These are phyloP conservation scores for Hypomyces perniciosus DNA, from an alignment of 2,329 filamentous ascomycete genomes.

Conservation along the genomic window DNA sequence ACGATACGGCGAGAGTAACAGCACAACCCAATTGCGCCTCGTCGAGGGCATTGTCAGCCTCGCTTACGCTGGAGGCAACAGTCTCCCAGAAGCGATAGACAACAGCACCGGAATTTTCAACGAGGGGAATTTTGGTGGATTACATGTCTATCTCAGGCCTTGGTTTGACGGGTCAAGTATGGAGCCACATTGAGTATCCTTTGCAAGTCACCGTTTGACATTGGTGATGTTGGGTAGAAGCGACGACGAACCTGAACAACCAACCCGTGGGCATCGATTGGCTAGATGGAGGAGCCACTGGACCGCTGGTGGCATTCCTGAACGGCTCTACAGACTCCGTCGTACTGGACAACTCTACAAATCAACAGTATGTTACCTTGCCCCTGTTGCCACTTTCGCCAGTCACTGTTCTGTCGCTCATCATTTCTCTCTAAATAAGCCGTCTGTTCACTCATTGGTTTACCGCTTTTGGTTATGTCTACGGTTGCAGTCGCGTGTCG, in stretches of 20 bases:
- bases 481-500: constrained; percentile 20
- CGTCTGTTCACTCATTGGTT: constrained; percentile 26
- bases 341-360: constrained; percentile 19
- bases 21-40: constrained; percentile 21
- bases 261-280: constrained; percentile 22
- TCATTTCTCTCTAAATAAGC: constrained; percentile 11
- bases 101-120: constrained; percentile 26
- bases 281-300: constrained; percentile 25
- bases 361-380: constrained; percentile 22
- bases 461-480: constrained; percentile 23
- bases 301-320: constrained; percentile 21
- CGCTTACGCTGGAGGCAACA: constrained; percentile 23
- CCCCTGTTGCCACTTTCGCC: background rate
- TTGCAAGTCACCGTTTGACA: background rate
- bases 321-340: constrained; percentile 18
- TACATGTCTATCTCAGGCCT: constrained; percentile 20
- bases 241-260: constrained; percentile 25
- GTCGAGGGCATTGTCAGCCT: constrained; percentile 25
- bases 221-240: constrained; percentile 5
- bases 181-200: background rate
- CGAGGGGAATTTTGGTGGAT: constrained; percentile 17
- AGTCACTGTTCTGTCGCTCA: background rate
- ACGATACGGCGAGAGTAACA: constrained; percentile 20
- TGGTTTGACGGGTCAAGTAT: constrained; percentile 28
- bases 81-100: constrained; percentile 12